These are phyloP conservation scores for Trichoderma sp. DNA, from an alignment of 2,329 filamentous ascomycete genomes.

Conservation along the genomic window DNA sequence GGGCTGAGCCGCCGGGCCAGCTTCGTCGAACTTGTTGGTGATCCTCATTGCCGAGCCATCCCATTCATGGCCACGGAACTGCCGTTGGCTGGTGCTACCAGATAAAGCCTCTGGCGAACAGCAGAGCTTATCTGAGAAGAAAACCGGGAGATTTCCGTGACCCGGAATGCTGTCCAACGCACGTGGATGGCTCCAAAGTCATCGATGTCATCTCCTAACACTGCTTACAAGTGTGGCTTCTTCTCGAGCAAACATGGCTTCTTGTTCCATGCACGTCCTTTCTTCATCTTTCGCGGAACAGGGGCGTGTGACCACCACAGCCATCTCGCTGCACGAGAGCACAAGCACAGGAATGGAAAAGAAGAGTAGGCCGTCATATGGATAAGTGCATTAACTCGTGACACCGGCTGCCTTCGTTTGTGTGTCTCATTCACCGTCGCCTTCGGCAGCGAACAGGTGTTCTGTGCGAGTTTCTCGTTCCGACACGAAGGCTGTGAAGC, in stretches of 20 bases:
- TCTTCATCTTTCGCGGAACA: background rate
- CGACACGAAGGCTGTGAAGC: slow-evolving; percentile 4
- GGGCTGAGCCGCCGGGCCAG: slow-evolving; percentile 13
- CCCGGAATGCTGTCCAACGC: background rate
- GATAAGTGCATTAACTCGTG: background rate
- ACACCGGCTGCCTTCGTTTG: background rate
- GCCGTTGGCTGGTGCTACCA: background rate
- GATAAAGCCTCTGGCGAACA: background rate
- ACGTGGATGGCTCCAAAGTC: background rate
- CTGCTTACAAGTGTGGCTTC: background rate
- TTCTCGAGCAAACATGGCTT: background rate
- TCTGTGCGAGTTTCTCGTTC: background rate
- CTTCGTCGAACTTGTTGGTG: background rate
- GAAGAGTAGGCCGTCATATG: background rate
- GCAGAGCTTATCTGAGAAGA: background rate
- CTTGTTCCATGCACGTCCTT: background rate
- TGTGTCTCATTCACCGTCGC: background rate
- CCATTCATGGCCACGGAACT: background rate
- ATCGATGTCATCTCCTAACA: background rate
- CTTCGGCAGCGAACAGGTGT: background rate
- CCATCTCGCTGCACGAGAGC: background rate
- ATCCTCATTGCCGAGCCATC: background rate
- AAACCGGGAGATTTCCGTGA: background rate
- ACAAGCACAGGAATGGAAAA: background rate
- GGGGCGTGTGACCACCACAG: background rate